These are phyloP conservation scores for Dichotomocladium elegans DNA, from an alignment of 371 early-diverging fungal genomes.

Conservation along the genomic window DNA sequence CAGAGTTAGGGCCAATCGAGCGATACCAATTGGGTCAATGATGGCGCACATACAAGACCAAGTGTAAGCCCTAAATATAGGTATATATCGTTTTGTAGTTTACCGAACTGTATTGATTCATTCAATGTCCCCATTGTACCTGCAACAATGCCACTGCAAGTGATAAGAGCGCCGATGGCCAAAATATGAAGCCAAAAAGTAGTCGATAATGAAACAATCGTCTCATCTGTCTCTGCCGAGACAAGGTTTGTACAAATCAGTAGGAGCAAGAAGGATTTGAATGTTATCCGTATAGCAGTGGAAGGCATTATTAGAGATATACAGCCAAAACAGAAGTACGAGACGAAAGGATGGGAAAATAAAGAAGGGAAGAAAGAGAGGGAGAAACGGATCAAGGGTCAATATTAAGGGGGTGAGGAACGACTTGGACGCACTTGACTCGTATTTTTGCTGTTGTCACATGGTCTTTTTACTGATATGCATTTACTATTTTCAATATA, in stretches of 20 bases:
- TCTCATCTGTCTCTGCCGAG: neutral
- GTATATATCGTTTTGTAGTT: neutral
- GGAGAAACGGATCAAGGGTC: constrained; percentile 1
- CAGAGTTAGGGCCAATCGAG: no score
- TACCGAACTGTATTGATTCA: neutral
- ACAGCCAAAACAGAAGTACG: no score
- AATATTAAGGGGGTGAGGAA: no score
- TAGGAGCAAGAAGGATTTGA: neutral
- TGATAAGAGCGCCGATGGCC: constrained; percentile 52
- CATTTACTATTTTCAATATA: no score
- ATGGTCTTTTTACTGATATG: no score
- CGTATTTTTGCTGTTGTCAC: neutral
- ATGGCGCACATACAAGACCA: constrained; percentile 24
- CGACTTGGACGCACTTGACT: neutral
- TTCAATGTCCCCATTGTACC: constrained; percentile 37
- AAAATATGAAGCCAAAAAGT: constrained; percentile 41
- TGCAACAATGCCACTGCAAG: constrained; percentile 78
- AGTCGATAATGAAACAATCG: constrained; percentile 1
- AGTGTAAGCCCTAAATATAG: constrained; percentile 29
- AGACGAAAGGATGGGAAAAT: neutral
- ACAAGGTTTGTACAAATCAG: no score
- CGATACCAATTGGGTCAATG: neutral
- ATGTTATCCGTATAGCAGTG: neutral
- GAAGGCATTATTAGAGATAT: neutral
- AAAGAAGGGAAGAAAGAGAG: neutral